Evolutionary conservation across 129 eudicot species (phyloP), one percentile per base, ranked within the genome.

Genomic region (Artemisia argyi): DNA sequence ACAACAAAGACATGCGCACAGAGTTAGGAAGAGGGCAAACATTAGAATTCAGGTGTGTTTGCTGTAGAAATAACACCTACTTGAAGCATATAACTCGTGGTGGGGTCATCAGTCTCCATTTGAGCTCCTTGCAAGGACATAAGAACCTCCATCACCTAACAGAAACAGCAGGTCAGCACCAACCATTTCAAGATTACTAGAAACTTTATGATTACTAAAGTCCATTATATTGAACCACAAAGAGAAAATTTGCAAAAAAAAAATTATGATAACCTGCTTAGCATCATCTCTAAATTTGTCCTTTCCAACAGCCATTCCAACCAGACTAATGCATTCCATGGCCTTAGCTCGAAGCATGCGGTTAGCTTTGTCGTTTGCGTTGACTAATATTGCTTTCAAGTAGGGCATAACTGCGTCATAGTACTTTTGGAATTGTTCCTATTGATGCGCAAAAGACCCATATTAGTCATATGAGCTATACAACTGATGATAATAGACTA

Each of bases 321-420:
- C 99, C 83, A 94, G 86, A 76, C 99, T 94, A 74, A 94, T 90
- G 81, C 99, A 94, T 69, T 94, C 99, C 99, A 94, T 94, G 50
- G 99, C 99, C 85, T 94, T 94, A 24, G 99, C 99, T 73, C 99
- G 92, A 75, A 94, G 97, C 97, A 94, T 94, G 44, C 99, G 99
- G 78, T 94, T 94, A 65, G 97, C 88, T 78, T 94, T 94, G 74
- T 94, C 99, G 52, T 89, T 94, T 17, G 99, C 99, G 68, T 90
- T 94, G 22, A 94, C 84, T 73, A 94, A 79, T 18, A 94, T 90
- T 70, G 96, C 86, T 81, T 94, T 94, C 89, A 94, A 80, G 76
- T 94, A 94, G 28, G 99, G 99, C 99, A 94, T 94, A 66, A 94
- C 99, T 5, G 99, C 94, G 70, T 88, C 99, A 86, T 94, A 94